Conservation (phyloP, 2,329 filamentous ascomycete genomes). For the Aspergillus japonicus region DNA sequence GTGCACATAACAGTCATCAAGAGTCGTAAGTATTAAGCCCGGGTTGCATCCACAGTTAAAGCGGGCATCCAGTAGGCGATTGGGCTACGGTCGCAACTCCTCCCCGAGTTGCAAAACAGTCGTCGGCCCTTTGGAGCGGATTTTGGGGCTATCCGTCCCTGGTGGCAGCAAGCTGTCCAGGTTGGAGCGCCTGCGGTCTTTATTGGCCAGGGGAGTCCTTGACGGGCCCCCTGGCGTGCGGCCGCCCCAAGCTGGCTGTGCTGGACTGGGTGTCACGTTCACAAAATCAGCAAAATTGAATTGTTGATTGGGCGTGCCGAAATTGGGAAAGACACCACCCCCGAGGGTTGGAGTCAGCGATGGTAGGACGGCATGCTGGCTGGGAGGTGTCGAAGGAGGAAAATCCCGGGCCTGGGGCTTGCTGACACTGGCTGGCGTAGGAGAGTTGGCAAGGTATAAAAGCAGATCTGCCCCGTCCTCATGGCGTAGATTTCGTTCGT, state of each 20-base stretch:
- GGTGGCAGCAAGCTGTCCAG: conserved; percentile 73
- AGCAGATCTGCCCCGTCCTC: conserved; percentile 80
- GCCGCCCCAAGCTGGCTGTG: conserved; percentile 73
- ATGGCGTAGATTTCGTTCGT: conserved; percentile 55
- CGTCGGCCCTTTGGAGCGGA: conserved; percentile 48
- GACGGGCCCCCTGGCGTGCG: conserved; percentile 54
- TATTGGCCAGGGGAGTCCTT: conserved; percentile 70
- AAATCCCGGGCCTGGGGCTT: conserved; percentile 50
- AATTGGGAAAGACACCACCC: conserved; percentile 71
- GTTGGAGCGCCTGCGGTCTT: conserved; percentile 72
- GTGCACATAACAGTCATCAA: conserved; percentile 23
- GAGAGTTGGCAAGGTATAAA: conserved; percentile 85
- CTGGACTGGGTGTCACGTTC: conserved; percentile 94
- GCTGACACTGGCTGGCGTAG: conserved; percentile 70
- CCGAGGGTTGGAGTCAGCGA: conserved; percentile 56
- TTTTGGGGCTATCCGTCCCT: conserved; percentile 45
- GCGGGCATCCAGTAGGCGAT: not conserved
- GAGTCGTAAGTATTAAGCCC: conserved; percentile 19
- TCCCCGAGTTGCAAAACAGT: conserved; percentile 67
- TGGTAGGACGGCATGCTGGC: conserved; percentile 55
- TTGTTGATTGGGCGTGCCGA: conserved; percentile 74
- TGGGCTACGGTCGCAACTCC: conserved; percentile 55
- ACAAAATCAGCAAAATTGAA: conserved; percentile 98
- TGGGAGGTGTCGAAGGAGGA: conserved; percentile 73
- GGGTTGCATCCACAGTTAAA: conserved; percentile 20